These are phyloP conservation scores for Boletus sp. DNA, from an alignment of 1,284 basidiomycete genomes.

Conservation along the genomic window DNA sequence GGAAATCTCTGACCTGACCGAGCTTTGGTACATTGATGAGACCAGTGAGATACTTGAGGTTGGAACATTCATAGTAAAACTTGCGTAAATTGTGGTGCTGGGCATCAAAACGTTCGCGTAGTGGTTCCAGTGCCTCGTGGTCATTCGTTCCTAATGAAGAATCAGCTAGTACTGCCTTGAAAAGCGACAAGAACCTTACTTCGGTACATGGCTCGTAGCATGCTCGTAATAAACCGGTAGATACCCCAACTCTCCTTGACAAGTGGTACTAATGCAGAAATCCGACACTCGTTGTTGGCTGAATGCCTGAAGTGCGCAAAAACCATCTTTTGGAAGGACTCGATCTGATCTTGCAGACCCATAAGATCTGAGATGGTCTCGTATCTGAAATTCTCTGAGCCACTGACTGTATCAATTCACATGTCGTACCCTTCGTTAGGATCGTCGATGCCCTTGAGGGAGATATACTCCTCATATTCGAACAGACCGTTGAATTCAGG, in stretches of 20 bases:
- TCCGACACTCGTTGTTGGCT: constrained; percentile 93
- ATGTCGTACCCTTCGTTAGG: constrained; percentile 91
- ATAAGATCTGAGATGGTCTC: constrained; percentile 97
- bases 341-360: constrained; percentile 95
- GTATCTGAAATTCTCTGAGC: constrained; percentile 59
- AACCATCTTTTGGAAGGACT: constrained; percentile 95
- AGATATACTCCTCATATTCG: constrained; percentile 97
- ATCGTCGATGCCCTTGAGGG: constrained; percentile 94
- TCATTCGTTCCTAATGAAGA: constrained; percentile 76
- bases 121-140: constrained; percentile 82
- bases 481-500: constrained; percentile 97
- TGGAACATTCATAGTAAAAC: constrained; percentile 98
- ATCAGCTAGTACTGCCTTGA: constrained; percentile 7
- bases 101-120: constrained; percentile 82
- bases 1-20: constrained; percentile 68
- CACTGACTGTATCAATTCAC: constrained; percentile 6
- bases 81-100: constrained; percentile 92
- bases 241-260: constrained; percentile 99
- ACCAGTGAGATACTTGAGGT: constrained; percentile 94
- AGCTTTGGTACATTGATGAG: constrained; percentile 97
- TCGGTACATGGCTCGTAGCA: constrained; percentile 95
- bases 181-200: constrained; percentile 53
- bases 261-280: constrained; percentile 89
- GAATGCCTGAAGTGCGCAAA: constrained; percentile 92
- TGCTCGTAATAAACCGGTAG: constrained; percentile 96